Conservation (phyloP, 805 yeast species). For the Yamadazyma ubonensis region DNA sequence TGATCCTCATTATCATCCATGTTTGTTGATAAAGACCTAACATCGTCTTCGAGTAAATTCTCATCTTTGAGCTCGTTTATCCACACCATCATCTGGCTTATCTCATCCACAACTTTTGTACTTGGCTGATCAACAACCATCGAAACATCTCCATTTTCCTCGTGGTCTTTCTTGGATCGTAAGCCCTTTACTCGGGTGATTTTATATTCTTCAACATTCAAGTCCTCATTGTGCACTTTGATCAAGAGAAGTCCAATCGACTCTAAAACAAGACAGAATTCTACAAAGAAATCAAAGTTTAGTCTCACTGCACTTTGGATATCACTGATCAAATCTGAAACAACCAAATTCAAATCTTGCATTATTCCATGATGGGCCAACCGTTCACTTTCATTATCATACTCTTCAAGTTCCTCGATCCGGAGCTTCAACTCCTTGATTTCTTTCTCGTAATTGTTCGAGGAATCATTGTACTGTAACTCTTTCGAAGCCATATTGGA, state of each 20-base stretch:
- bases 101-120: slow-evolving; percentile 42
- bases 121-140: slow-evolving; percentile 30
- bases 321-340: slow-evolving; percentile 17
- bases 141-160: slow-evolving; percentile 25
- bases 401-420: slow-evolving; percentile 47
- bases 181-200: slow-evolving; percentile 81
- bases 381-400: slow-evolving; percentile 42
- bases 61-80: slow-evolving; percentile 25
- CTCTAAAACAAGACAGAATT: slow-evolving; percentile 60
- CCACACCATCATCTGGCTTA: slow-evolving; percentile 48
- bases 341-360: slow-evolving; percentile 22
- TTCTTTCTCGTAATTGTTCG: slow-evolving; percentile 49
- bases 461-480: slow-evolving; percentile 53
- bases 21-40: slow-evolving; percentile 11
- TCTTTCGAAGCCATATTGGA: slow-evolving; percentile 71
- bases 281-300: slow-evolving; percentile 35
- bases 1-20: slow-evolving; percentile 11
- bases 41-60: slow-evolving; percentile 7
- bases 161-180: slow-evolving; percentile 46
- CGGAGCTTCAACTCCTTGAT: slow-evolving; percentile 43
- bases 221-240: slow-evolving; percentile 28
- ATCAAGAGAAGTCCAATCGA: slow-evolving; percentile 73
- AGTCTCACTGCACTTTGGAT: slow-evolving; percentile 18
- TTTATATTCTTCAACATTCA: slow-evolving; percentile 35
- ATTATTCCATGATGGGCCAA: slow-evolving; percentile 25